A percentile compares a stretch with the other conserved stretches of the same genome.
Conservation (phyloP, 345 rosid genomes). For the Murraya paniculata region DNA sequence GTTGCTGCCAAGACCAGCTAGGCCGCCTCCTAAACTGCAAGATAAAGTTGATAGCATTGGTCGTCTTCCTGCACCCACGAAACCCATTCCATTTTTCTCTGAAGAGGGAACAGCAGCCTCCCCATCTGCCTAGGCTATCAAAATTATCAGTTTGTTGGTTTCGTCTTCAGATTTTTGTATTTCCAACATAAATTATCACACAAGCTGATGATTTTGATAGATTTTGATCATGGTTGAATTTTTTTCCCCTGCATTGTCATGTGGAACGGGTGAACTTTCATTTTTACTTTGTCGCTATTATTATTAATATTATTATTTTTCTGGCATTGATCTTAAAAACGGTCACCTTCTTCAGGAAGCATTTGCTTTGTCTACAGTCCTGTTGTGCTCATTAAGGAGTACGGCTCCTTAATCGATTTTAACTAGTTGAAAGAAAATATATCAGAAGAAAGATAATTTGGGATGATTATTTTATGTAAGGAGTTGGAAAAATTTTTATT, state of each 20-base stretch:
- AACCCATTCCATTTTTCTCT: conserved; percentile 65
- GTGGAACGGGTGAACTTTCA: too few relatives aligned
- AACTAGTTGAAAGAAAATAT: too few relatives aligned
- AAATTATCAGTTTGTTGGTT: neutral
- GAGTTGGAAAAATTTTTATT: too few relatives aligned
- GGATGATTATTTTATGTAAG: too few relatives aligned
- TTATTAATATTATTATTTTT: too few relatives aligned
- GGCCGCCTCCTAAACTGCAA: conserved; percentile 91
- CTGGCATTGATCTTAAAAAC: too few relatives aligned
- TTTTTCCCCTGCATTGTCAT: neutral
- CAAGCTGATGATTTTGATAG: neutral
- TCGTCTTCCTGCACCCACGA: conserved; percentile 83
- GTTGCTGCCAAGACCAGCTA: conserved; percentile 77
- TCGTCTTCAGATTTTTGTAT: conserved; percentile 5
- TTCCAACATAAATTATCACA: neutral
- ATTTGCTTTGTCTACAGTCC: too few relatives aligned
- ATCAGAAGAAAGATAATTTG: too few relatives aligned
- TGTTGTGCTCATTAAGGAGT: too few relatives aligned
- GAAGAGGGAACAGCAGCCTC: conserved; percentile 38
- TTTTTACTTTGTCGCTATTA: too few relatives aligned
- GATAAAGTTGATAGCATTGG: conserved; percentile 95
- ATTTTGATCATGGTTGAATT: neutral
- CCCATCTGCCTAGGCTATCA: conserved; percentile 24
- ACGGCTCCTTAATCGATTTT: too few relatives aligned
- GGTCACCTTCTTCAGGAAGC: too few relatives aligned